Conservation (phyloP, 2,329 filamentous ascomycete species). For the Paecilomyces formosus region DNA sequence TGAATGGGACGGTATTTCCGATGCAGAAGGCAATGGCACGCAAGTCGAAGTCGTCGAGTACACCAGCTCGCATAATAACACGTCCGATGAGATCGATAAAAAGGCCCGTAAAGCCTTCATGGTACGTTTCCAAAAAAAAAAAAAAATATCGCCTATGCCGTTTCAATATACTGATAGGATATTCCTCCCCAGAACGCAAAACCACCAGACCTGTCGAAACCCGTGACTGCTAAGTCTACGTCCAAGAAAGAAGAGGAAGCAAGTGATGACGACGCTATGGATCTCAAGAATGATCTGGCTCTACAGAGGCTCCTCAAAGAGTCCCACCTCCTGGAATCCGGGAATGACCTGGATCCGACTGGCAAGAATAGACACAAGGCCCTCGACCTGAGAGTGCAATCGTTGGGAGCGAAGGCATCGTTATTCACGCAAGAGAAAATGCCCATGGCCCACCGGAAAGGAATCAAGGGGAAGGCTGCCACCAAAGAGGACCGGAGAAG, state of each 20-base stretch:
- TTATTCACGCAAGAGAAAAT: slow-evolving; percentile 75
- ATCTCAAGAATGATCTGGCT: slow-evolving; percentile 86
- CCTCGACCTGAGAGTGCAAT: slow-evolving; percentile 73
- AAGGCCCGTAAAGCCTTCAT: slow-evolving; percentile 73
- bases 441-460: slow-evolving; percentile 79
- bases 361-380: slow-evolving; percentile 75
- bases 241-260: slow-evolving; percentile 26
- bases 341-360: slow-evolving; percentile 47
- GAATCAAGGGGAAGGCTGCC: slow-evolving; percentile 64
- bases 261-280: slow-evolving; percentile 51
- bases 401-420: slow-evolving; percentile 69
- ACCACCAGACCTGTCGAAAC: slow-evolving; percentile 35
- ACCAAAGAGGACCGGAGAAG: slow-evolving; percentile 64
- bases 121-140: slow-evolving; percentile 40
- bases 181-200: slow-evolving; percentile 32
- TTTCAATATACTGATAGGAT: slow-evolving; percentile 6
- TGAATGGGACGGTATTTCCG: slow-evolving; percentile 60
- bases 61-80: slow-evolving; percentile 35
- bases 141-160: background rate
- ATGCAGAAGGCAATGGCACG: slow-evolving; percentile 34
- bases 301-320: slow-evolving; percentile 85
- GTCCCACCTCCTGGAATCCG: slow-evolving; percentile 72
- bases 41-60: slow-evolving; percentile 58
- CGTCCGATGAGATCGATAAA: slow-evolving; percentile 43
- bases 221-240: slow-evolving; percentile 11